These are phyloP conservation scores for Fagopyrum homotropicum DNA, from an alignment of 148 eudicot genomes.

Conservation along the genomic window DNA sequence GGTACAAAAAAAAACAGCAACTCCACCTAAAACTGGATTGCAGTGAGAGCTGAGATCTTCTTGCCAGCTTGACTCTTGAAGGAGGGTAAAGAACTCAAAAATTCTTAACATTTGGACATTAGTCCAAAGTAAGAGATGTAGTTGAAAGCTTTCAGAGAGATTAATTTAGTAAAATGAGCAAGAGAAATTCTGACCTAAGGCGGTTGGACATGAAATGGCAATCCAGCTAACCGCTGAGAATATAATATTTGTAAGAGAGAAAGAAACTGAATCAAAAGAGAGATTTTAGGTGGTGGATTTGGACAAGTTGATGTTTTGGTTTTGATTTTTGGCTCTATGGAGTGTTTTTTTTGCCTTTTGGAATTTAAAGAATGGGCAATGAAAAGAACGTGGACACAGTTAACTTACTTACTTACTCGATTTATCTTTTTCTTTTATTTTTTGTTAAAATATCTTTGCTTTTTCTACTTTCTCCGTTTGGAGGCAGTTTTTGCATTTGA, in stretches of 20 bases:
- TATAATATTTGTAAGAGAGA: not conserved
- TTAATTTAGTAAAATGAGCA: not conserved
- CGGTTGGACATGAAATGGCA: conserved; percentile 7
- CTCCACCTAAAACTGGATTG: not conserved
- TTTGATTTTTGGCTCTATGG: conserved; percentile 3
- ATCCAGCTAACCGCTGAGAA: not conserved
- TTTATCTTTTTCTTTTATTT: not conserved
- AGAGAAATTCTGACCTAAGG: conserved; percentile 1
- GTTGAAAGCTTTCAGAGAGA: not conserved
- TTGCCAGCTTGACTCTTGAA: not conserved
- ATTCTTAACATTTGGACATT: not conserved
- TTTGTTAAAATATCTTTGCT: not conserved
- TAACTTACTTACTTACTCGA: not conserved
- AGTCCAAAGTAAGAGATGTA: not conserved
- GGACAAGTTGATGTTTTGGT: conserved; percentile 4
- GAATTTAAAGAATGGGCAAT: not conserved
- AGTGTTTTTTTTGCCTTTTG: not conserved
- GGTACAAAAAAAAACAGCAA: not conserved
- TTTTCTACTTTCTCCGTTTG: not conserved
- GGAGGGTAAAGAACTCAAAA: not conserved
- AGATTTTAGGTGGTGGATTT: not conserved
- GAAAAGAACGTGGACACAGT: not conserved
- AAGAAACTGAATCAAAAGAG: not conserved
- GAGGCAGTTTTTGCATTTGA: too few relatives aligned
- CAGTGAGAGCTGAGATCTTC: not conserved